Evolutionary conservation across 495 filamentous ascomycete species (phyloP).

Genomic region (Staphylotrichum longicolle): DNA sequence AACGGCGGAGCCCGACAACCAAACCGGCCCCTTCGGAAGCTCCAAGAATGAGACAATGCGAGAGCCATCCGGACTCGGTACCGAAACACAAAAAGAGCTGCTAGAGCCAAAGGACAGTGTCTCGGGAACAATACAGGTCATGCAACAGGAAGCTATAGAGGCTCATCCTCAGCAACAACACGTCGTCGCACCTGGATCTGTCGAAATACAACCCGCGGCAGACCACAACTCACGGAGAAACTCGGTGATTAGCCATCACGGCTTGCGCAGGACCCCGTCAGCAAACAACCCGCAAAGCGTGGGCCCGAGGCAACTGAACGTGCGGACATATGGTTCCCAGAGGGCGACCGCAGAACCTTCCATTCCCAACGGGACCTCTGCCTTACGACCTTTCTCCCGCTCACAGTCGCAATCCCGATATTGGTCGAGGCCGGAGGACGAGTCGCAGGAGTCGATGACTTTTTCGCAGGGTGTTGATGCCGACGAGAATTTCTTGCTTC

Average conservation of each 20-base stretch:
- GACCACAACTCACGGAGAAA: background rate
- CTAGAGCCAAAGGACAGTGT: background rate
- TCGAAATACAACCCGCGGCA: background rate
- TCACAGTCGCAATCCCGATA: constrained; percentile 19
- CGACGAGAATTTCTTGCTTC: background rate
- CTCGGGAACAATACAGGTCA: no score
- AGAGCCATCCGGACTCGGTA: background rate
- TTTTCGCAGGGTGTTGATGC: constrained; percentile 11
- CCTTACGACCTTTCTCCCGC: background rate
- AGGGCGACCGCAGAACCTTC: background rate
- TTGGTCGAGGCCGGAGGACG: constrained; percentile 9
- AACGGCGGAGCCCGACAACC: background rate
- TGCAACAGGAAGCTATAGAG: no score
- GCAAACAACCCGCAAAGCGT: background rate
- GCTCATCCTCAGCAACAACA: background rate
- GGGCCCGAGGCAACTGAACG: background rate
- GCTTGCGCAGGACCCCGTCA: background rate
- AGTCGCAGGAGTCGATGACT: constrained; percentile 18
- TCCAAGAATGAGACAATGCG: background rate
- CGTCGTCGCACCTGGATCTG: background rate
- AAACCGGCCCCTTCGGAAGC: background rate
- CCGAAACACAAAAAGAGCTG: background rate
- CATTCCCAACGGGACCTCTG: background rate
- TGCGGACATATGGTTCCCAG: constrained; percentile 21
- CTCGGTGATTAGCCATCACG: background rate